Base-by-base conservation (phyloP, 352 stramenopile genomes). In the Phytophthora cryptogea region DNA sequence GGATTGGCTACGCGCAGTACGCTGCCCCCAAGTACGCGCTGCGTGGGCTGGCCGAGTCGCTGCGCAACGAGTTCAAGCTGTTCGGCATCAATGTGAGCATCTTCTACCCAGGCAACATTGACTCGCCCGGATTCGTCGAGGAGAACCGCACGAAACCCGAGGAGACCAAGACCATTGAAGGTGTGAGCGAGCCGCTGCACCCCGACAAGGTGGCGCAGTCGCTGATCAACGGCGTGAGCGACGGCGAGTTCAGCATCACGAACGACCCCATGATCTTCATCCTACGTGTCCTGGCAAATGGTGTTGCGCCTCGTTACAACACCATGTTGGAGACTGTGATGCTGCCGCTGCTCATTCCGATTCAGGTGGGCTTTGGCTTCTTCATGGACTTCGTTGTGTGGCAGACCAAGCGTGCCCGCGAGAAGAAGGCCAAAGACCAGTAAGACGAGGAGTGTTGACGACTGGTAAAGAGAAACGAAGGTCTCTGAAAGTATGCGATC, bases 51-150 rank as follows among this genome's bases (percentile, higher is more conserved):
- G 80, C 82, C 8, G 87, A 96, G 53, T 78, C 82, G 48, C 59
- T 91, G 46, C 81, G 83, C 50, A 92, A 91, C 49, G 86, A 95
- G 63, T 70, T 95, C 20, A 68, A 80, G 62, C 64, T 87, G 3
- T 91, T 84, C 59, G 72, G 74, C 44, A 90, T 95, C 39, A 53
- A 60, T 32, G 82, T 89, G 55, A 86, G 77, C 43, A 82, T 92
- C 54, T 93, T 76, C 56, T 94, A 91, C 66, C 87, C 87, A 0
- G 83, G 83, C 44, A 92, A 89, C 69, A 94, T 96, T 58, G 87
- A 94, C 72, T 84, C 83, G 30, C 83, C 83, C 11, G 83, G 83
- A 14, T 93, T 77, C 32, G 69, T 75, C 37, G 76, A 89, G 61
- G 83, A 96, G 51, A 88, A 94, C 61, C 73, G 68, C 56, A 88